Conservation (phyloP, 345 rosid species). For the Noccaea bulbosa region DNA sequence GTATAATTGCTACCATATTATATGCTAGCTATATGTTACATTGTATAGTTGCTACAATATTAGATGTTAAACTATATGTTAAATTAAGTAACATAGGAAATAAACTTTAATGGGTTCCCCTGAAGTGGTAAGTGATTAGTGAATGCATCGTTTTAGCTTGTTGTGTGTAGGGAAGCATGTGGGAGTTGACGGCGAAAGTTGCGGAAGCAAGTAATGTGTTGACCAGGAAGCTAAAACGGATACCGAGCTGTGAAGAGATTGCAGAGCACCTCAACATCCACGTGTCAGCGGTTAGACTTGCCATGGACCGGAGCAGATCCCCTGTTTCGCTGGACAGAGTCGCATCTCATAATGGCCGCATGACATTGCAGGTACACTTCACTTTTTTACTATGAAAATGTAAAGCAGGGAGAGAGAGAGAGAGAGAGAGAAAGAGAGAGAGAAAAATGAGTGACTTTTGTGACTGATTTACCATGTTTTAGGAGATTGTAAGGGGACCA, state of each 20-base stretch:
- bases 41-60: background rate
- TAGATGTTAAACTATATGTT: background rate
- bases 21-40: background rate
- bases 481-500: constrained; percentile 63
- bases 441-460: constrained; percentile 8
- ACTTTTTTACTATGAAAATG: background rate
- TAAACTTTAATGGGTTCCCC: constrained; percentile 9
- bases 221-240: constrained; percentile 43
- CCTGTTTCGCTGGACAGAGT: constrained; percentile 54
- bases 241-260: constrained; percentile 54
- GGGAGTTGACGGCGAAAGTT: constrained; percentile 51
- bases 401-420: background rate
- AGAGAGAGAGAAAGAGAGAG: background rate
- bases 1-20: background rate
- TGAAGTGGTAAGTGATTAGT: constrained; percentile 55
- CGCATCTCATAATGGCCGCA: constrained; percentile 44
- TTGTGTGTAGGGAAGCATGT: constrained; percentile 59
- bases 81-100: background rate
- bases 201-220: constrained; percentile 51
- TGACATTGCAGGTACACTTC: constrained; percentile 54
- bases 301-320: constrained; percentile 44
- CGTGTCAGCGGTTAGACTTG: constrained; percentile 55
- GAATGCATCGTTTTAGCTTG: constrained; percentile 57
- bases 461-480: constrained; percentile 3
- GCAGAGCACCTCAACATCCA: constrained; percentile 52